Evolutionary conservation across 768 basidiomycete species (phyloP).

Genomic region (Kwoniella shandongensis): DNA sequence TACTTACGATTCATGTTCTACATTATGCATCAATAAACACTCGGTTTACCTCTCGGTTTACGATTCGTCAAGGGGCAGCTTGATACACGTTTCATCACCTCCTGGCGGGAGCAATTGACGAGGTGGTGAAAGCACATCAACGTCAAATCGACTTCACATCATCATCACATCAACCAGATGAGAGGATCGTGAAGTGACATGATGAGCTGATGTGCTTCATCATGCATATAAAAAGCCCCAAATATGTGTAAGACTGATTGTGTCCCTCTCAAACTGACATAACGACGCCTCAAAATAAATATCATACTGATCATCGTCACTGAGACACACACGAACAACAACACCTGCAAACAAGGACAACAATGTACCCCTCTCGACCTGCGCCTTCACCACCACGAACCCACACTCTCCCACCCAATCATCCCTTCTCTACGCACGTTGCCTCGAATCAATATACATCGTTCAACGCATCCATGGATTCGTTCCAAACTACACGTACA

Average conservation of each 20-base stretch:
- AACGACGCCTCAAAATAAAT: no score
- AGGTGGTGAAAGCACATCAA: background rate
- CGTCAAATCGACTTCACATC: constrained; percentile 5
- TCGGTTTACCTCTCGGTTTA: no score
- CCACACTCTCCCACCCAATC: constrained; percentile 9
- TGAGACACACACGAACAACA: background rate
- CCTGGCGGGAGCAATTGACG: background rate
- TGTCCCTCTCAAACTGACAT: no score
- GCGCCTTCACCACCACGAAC: constrained; percentile 14
- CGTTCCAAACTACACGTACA: background rate
- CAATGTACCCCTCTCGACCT: constrained; percentile 17
- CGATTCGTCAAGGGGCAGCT: no score
- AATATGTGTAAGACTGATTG: no score
- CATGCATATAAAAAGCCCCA: no score
- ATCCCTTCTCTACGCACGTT: constrained; percentile 21
- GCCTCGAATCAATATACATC: constrained; percentile 4
- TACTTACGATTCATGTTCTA: no score
- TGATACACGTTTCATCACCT: background rate
- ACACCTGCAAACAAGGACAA: background rate
- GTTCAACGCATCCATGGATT: background rate
- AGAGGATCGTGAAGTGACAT: no score
- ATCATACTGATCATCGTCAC: no score
- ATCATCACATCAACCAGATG: constrained; percentile 6
- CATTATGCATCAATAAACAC: no score
- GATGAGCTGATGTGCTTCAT: no score